These are phyloP conservation scores for Simmondsia chinensis DNA, from an alignment of 148 eudicot species.

Conservation along the genomic window DNA sequence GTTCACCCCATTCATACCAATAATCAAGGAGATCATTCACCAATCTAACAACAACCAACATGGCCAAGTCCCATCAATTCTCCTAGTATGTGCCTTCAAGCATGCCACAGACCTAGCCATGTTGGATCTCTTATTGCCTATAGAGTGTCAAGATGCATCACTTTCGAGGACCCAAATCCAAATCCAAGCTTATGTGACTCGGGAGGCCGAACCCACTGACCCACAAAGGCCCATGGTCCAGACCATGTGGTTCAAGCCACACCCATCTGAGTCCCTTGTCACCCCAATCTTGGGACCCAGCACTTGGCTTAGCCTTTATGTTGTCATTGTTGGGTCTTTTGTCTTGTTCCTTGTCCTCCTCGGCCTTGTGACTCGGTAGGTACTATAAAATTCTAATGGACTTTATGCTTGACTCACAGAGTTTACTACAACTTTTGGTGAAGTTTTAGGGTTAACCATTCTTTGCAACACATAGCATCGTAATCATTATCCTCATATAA, in stretches of 20 bases:
- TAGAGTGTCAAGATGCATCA: slow-evolving; percentile 8
- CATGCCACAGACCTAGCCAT: slow-evolving; percentile 29
- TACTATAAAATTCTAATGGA: too few species aligned
- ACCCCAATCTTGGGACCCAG: slow-evolving; percentile 31
- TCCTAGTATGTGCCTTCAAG: slow-evolving; percentile 33
- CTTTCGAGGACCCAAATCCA: slow-evolving; percentile 21
- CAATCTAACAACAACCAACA: slow-evolving; percentile 13
- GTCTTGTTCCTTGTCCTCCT: slow-evolving; percentile 27
- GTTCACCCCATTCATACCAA: slow-evolving; percentile 37
- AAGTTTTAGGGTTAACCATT: too few species aligned
- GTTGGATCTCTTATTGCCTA: slow-evolving; percentile 39
- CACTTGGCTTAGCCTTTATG: slow-evolving; percentile 34
- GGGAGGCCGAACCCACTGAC: slow-evolving; percentile 22
- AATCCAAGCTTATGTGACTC: slow-evolving; percentile 38
- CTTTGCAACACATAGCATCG: too few species aligned
- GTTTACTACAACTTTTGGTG: too few species aligned
- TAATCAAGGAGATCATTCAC: slow-evolving; percentile 37
- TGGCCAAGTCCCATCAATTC: slow-evolving; percentile 11
- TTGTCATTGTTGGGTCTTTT: slow-evolving; percentile 29
- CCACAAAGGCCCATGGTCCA: slow-evolving; percentile 14
- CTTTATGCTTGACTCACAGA: too few species aligned
- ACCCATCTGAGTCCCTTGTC: slow-evolving; percentile 25
- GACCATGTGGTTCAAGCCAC: slow-evolving; percentile 37
- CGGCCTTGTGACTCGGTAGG: slow-evolving; percentile 32
- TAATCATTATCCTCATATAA: too few species aligned